Base-by-base conservation (phyloP, 169 alveolate species). In the Plasmodium knowlesi region DNA sequence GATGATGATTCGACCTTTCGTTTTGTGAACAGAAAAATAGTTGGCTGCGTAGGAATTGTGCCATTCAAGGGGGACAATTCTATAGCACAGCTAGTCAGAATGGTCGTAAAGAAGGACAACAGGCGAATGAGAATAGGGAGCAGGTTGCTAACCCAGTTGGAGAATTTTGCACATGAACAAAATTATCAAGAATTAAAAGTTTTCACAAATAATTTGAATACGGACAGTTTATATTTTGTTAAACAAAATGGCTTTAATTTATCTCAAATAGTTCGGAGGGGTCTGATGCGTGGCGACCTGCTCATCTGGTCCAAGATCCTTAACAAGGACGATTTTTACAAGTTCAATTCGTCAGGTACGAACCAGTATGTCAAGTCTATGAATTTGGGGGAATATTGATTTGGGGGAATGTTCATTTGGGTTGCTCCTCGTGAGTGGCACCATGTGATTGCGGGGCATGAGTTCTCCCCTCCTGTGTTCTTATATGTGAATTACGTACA, bases 101-200 rank as follows among this genome's bases (percentile, higher is more conserved):
- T 97, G 81, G 98, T 97, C 22, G 98, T 97, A 4, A 96, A 96
- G 80, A 95, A 93, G 41, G 97, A 97, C 83, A 95, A 97, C 39
- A 92, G 98, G 71, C 94, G 97, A 91, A 97, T 97, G 98, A 96
- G 96, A 80, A 97, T 97, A 6, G 98, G 98, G 28, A 96, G 98
- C 46, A 91, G 98, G 53, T 85, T 97, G 82, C 95, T 97, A 74
- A 97, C 94, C 70, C 98, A 97, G 54, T 83, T 97, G 96, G 99
- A 97, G 76, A 92, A 96, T 90, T 97, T 94, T 86, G 98, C 98
- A 37, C 95, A 93, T 79, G 98, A 96, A 39, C 93, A 88, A 71
- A 98, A 98, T 50, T 97, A 97, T 84, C 95, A 95, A 71, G 98
- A 97, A 79, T 94, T 97, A 78, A 95, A 98, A 81, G 96, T 97